Conservation (phyloP, 495 filamentous ascomycete species). For the Xeromyces bisporus region DNA sequence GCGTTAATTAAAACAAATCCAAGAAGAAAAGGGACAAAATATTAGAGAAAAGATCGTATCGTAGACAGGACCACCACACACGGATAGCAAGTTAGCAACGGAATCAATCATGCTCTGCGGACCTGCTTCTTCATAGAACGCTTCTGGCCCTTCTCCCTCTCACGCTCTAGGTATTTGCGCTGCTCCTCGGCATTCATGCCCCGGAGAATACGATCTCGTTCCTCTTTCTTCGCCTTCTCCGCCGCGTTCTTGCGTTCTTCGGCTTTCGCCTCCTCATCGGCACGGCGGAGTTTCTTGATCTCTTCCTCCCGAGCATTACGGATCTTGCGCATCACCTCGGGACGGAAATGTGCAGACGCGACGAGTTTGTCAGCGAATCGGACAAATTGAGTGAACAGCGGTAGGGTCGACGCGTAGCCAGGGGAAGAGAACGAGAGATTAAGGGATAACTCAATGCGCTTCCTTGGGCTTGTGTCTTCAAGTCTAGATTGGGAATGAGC, state of each 20-base stretch:
- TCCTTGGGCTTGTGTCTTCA: conserved; percentile 68
- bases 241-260: conserved; percentile 66
- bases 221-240: conserved; percentile 81
- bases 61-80: too few relatives aligned
- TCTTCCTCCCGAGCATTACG: conserved; percentile 65
- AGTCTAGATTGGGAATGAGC: conserved; percentile 53
- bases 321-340: conserved; percentile 76
- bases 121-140: conserved; percentile 56
- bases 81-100: too few relatives aligned
- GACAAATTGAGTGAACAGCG: conserved; percentile 69
- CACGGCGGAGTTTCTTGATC: conserved; percentile 59
- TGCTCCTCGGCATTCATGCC: conserved; percentile 83
- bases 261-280: conserved; percentile 80
- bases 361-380: conserved; percentile 71
- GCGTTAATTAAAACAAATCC: too few relatives aligned
- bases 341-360: conserved; percentile 61
- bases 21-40: too few relatives aligned
- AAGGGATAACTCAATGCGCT: conserved; percentile 66
- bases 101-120: conserved; percentile 19
- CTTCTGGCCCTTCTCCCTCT: conserved; percentile 66
- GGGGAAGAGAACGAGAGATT: conserved; percentile 43
- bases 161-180: conserved; percentile 85
- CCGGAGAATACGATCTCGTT: conserved; percentile 71
- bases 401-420: conserved; percentile 47
- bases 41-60: too few relatives aligned